phyloP scores from a whole-genome alignment of 345 rosid genomes.

The Pseudoturritis turrita region DNA sequence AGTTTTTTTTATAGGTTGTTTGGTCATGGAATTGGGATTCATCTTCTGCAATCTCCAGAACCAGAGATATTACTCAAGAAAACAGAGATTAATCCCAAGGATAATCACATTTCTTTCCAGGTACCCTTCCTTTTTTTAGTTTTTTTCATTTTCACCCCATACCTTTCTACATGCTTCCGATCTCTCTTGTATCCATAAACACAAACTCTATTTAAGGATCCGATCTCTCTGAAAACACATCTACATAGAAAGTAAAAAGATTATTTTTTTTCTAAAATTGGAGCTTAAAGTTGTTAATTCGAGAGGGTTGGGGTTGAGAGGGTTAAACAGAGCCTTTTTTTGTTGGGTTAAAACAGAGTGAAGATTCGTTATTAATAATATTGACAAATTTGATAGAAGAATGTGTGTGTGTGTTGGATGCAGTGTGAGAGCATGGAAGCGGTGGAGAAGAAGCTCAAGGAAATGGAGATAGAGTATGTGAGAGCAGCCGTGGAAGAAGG shows the following conservation, averaged over 20 bases:
- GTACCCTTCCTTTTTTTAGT: constrained; percentile 16
- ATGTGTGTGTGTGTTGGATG: background rate
- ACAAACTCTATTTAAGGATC: background rate
- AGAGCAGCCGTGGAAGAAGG: constrained; percentile 74
- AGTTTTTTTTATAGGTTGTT: constrained; percentile 49
- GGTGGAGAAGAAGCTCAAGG: constrained; percentile 71
- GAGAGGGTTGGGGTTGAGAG: background rate
- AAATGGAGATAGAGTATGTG: constrained; percentile 54
- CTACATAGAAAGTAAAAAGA: background rate
- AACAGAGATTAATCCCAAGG: constrained; percentile 72
- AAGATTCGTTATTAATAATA: background rate
- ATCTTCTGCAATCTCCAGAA: constrained; percentile 63
- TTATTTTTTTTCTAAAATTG: background rate
- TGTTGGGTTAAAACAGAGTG: background rate
- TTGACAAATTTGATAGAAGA: background rate
- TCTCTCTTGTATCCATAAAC: background rate
- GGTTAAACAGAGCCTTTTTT: too few species aligned
- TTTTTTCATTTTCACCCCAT: background rate
- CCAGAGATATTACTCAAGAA: constrained; percentile 62
- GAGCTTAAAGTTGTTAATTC: background rate
- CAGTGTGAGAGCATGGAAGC: constrained; percentile 82
- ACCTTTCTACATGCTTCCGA: background rate
- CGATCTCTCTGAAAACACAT: background rate
- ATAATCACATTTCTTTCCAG: constrained; percentile 87
- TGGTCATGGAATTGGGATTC: constrained; percentile 73